Evolutionary conservation across 106 monocot genomes (phyloP).

Genomic region (Dendrobium catenatum): DNA sequence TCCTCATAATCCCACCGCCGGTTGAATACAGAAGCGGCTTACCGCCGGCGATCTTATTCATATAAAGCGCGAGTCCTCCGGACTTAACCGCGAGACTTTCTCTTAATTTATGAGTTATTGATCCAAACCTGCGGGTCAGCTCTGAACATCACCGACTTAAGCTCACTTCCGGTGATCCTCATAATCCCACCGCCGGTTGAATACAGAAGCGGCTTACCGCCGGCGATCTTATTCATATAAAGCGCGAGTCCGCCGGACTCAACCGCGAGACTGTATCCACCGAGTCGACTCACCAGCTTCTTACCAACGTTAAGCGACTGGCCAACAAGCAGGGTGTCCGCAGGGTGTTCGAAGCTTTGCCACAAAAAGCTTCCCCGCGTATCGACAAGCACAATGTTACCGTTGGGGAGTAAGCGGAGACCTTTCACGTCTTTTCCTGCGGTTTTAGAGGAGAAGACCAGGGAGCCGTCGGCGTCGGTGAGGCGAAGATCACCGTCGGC

Average conservation of each 20-base stretch:
- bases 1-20: background rate
- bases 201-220: conserved; percentile 20
- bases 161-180: background rate
- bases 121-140: background rate
- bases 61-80: conserved; percentile 33
- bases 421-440: conserved; percentile 43
- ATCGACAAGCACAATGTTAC: conserved; percentile 45
- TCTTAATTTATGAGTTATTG: background rate
- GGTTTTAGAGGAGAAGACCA: conserved; percentile 43
- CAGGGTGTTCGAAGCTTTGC: conserved; percentile 66
- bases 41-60: conserved; percentile 12
- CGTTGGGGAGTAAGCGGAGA: conserved; percentile 23
- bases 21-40: conserved; percentile 21
- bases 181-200: background rate
- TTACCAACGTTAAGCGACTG: conserved; percentile 26
- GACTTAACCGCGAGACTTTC: conserved; percentile 24
- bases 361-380: conserved; percentile 13
- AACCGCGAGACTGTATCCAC: conserved; percentile 31
- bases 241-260: conserved; percentile 28
- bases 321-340: conserved; percentile 48
- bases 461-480: conserved; percentile 27
- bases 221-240: conserved; percentile 26
- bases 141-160: conserved; percentile 13
- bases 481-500: conserved; percentile 44
- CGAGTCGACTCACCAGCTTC: conserved; percentile 43